Base-by-base conservation (phyloP, 2,329 filamentous ascomycete species). In the Colletotrichum theobromicola region DNA sequence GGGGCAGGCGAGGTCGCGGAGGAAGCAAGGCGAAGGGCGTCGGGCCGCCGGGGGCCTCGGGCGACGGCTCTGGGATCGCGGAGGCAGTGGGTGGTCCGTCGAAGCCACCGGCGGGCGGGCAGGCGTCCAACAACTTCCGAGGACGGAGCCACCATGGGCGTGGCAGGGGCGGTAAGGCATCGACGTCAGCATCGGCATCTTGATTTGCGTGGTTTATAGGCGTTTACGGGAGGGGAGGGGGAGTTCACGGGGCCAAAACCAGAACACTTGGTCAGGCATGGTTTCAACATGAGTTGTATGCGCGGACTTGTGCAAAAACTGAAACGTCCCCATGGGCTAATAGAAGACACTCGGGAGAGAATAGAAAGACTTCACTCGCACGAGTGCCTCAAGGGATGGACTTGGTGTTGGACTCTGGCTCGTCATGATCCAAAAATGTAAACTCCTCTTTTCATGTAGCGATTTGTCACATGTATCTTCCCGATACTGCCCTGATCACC, bases 1-100 rank as follows among this genome's bases (percentile, higher is more conserved):
- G 74, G 21, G 75, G 69, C 24, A 75, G 64, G 42, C 74, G 77
- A 64, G 79, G 81, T 34, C 78, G 79, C 32, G 79, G 80, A 30
- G 79, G 80, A 21, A 78, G 60, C 10, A 76, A 67, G 61, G 61
- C 61, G 1, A 74, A 63, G 34, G 60, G 55, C 2, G 42, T 32
- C 46, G 70, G 58, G 2, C 26, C 55, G 37, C 53, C 37, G 53
- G 16, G 34, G 35, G 57, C 37, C 7, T 70, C 67, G 10, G 64
- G 60, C 13, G 63, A 67, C 61, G 61, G n/a, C 5, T 12, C 28
- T 10, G 55, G 69, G n/a, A 42, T 34, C 10, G 35, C 28, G 21
- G 74, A 73, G 50, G 60, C 35, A 6, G 64, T 46, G n/a, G n/a
- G n/a, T 24, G 34, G 26, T 42, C 16, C 71, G 32, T 30, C 34